phyloP scores from a whole-genome alignment of 495 filamentous ascomycete species.

The Penicillium alfredii region DNA sequence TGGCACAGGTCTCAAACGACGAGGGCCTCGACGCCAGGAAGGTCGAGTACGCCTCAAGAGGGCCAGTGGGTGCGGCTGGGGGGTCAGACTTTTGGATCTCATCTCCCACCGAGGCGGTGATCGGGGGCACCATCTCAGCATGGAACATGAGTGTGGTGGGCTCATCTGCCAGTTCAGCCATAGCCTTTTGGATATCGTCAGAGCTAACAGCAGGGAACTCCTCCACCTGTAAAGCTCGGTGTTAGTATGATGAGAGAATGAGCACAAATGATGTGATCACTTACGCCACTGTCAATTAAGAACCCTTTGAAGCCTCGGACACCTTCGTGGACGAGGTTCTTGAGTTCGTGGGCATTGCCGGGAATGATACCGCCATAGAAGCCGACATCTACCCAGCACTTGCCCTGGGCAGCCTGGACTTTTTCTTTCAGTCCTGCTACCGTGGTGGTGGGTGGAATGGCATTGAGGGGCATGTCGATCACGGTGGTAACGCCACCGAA shows the following conservation, averaged over 20 bases:
- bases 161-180: slow-evolving; percentile 68
- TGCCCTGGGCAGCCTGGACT: slow-evolving; percentile 72
- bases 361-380: slow-evolving; percentile 97
- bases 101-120: slow-evolving; percentile 74
- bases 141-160: slow-evolving; percentile 97
- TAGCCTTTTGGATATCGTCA: slow-evolving; percentile 69
- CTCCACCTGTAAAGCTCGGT: slow-evolving; percentile 55
- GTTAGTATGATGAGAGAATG: slow-evolving; percentile 12
- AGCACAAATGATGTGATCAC: slow-evolving; percentile 24
- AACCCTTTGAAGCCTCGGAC: slow-evolving; percentile 98
- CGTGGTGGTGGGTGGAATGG: slow-evolving; percentile 93
- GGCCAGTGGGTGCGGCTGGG: slow-evolving; percentile 67
- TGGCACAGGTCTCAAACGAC: slow-evolving; percentile 85
- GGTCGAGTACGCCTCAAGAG: slow-evolving; percentile 75
- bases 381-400: slow-evolving; percentile 98
- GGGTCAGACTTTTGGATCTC: slow-evolving; percentile 65
- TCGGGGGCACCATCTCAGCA: slow-evolving; percentile 93
- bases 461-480: slow-evolving; percentile 96
- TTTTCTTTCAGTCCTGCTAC: slow-evolving; percentile 77
- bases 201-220: slow-evolving; percentile 90
- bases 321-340: slow-evolving; percentile 73
- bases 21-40: slow-evolving; percentile 90
- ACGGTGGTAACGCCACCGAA: slow-evolving; percentile 98
- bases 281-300: slow-evolving; percentile 90
- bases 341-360: slow-evolving; percentile 75